phyloP scores from a whole-genome alignment of 129 eudicot species.

The Escallonia rubra region DNA sequence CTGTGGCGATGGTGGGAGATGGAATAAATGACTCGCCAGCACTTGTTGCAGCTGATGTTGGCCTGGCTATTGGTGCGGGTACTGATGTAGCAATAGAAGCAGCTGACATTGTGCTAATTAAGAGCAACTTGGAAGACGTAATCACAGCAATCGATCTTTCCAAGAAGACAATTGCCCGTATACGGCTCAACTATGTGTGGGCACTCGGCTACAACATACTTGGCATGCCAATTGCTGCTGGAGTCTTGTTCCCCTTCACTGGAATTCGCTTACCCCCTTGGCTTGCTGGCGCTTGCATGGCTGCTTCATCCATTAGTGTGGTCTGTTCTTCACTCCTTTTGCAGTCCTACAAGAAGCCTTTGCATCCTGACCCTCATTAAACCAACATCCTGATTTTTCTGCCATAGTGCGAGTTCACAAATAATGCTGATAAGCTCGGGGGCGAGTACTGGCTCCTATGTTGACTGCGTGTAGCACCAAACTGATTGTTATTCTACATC shows the following conservation, averaged over 20 bases:
- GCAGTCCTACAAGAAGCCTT: conserved; percentile 85
- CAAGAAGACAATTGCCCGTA: conserved; percentile 68
- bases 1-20: conserved; percentile 98
- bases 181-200: conserved; percentile 83
- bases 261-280: conserved; percentile 94
- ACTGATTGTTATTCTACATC: no score
- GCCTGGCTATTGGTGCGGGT: conserved; percentile 98
- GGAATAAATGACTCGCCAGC: conserved; percentile 99
- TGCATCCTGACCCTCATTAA: conserved; percentile 10
- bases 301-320: conserved; percentile 93
- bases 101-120: conserved; percentile 82
- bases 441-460: no score
- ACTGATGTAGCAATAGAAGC: conserved; percentile 98
- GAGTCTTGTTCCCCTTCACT: conserved; percentile 67
- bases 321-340: conserved; percentile 88
- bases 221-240: conserved; percentile 91
- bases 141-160: conserved; percentile 88
- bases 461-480: no score
- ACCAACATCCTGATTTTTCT: no score
- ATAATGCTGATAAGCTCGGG: no score
- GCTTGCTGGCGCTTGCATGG: conserved; percentile 99
- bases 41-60: conserved; percentile 89
- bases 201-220: conserved; percentile 95
- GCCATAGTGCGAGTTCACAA: no score
- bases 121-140: conserved; percentile 82